Conservation (phyloP, 129 eudicot species). For the Smallanthus sonchifolius region DNA sequence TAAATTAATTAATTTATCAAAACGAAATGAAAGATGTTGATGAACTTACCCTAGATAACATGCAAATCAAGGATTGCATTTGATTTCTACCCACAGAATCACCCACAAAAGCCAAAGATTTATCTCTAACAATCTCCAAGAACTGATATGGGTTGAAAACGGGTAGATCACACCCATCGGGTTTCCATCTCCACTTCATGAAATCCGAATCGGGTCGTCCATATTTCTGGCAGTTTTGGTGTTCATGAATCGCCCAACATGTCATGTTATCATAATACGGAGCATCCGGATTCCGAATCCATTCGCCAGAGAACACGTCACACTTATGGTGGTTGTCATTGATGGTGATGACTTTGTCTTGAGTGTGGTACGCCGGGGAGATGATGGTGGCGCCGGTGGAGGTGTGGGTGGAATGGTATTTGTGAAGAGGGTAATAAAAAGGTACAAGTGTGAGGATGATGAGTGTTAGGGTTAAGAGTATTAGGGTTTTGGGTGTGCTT, state of each 20-base stretch:
- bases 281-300: constrained; percentile 69
- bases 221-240: constrained; percentile 80
- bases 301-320: constrained; percentile 74
- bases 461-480: constrained; percentile 30
- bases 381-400: not conserved
- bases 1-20: not conserved
- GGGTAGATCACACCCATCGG: constrained; percentile 75
- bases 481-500: constrained; percentile 36
- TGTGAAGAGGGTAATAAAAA: constrained; percentile 40
- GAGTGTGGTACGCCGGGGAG: constrained; percentile 18
- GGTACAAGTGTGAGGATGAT: constrained; percentile 47
- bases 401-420: constrained; percentile 20
- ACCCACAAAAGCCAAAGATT: constrained; percentile 83
- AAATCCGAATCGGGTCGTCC: constrained; percentile 73
- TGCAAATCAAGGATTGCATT: constrained; percentile 86
- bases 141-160: constrained; percentile 65
- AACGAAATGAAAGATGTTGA: not conserved
- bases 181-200: constrained; percentile 86
- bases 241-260: constrained; percentile 89
- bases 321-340: constrained; percentile 51
- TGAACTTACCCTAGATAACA: constrained; percentile 68
- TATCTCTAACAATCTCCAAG: constrained; percentile 60
- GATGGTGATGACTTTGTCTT: constrained; percentile 27
- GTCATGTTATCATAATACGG: constrained; percentile 69
- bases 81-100: constrained; percentile 86